Evolutionary conservation across 192 early-diverging fungal species (phyloP).

Genomic region (Gamsiella multidivaricata): DNA sequence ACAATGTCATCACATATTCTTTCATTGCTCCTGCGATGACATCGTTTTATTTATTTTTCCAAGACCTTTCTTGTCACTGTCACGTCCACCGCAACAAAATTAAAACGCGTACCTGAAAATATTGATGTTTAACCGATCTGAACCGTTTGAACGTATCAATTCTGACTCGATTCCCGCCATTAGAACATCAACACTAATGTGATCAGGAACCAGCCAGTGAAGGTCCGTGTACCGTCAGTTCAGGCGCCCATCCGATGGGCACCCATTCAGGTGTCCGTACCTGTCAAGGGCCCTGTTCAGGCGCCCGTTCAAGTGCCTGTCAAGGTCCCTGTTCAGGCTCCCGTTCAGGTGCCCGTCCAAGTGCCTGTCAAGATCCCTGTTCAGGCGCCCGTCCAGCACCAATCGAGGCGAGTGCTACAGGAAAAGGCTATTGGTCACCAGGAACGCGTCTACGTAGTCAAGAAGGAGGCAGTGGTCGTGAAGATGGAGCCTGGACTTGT

Average conservation of each 20-base stretch:
- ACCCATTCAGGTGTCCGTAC: background rate
- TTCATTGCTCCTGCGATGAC: background rate
- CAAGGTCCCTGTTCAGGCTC: background rate
- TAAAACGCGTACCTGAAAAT: background rate
- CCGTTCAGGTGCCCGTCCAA: background rate
- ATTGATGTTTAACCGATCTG: background rate
- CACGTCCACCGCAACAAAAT: background rate
- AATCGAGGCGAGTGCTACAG: conserved; percentile 7
- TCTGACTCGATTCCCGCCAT: no score
- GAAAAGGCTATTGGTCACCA: background rate
- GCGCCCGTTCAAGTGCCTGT: background rate
- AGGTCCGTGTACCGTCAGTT: background rate
- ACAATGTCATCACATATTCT: no score
- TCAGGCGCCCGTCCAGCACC: conserved; percentile 4
- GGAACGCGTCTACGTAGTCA: background rate
- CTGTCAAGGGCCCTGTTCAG: background rate
- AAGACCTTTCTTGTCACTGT: conserved; percentile 2
- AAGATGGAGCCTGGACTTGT: background rate
- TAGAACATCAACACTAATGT: background rate
- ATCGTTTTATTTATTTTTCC: background rate
- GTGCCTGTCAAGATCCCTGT: background rate
- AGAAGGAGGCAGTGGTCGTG: conserved; percentile 4
- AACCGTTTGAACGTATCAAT: background rate
- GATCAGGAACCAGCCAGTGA: background rate
- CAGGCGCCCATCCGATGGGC: background rate